Percentiles rank a stretch among this genome's conserved stretches.
Conservation (phyloP, 805 yeast genomes). For the Wickerhamiella shivajii region DNA sequence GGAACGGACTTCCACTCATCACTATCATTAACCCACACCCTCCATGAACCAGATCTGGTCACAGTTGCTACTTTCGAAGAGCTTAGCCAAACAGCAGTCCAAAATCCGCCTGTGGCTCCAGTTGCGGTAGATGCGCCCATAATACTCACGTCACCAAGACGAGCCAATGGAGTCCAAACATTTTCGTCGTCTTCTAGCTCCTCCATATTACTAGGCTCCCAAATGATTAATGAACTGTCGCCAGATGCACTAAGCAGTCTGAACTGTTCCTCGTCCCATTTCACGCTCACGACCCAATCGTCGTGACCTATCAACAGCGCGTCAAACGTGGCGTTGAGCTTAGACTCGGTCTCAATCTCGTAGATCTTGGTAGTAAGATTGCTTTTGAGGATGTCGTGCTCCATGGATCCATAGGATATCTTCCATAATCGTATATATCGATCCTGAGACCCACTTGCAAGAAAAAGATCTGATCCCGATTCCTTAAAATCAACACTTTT, state of each 20-base stretch:
- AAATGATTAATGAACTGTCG: slow-evolving; percentile 82
- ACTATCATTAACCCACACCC: slow-evolving; percentile 44
- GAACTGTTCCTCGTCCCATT: slow-evolving; percentile 53
- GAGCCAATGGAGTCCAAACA: slow-evolving; percentile 67
- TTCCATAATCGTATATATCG: slow-evolving; percentile 86
- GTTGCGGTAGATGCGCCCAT: slow-evolving; percentile 98
- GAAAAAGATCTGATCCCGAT: slow-evolving; percentile 36
- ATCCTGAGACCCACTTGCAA: slow-evolving; percentile 91
- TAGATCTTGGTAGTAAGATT: slow-evolving; percentile 60
- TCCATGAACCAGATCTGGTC: slow-evolving; percentile 88
- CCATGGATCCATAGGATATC: slow-evolving; percentile 21
- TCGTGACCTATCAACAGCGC: slow-evolving; percentile 96
- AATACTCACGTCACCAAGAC: slow-evolving; percentile 84
- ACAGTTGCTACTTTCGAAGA: slow-evolving; percentile 44
- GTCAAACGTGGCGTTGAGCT: slow-evolving; percentile 52
- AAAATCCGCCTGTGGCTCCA: slow-evolving; percentile 73
- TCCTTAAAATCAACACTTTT: slow-evolving; percentile 51
- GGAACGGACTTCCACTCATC: slow-evolving; percentile 23
- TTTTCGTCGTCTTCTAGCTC: slow-evolving; percentile 30
- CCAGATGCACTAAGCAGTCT: slow-evolving; percentile 74
- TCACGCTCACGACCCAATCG: slow-evolving; percentile 82
- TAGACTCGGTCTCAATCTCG: slow-evolving; percentile 30
- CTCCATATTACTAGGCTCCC: slow-evolving; percentile 77
- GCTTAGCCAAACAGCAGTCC: slow-evolving; percentile 57
- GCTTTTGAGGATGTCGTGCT: slow-evolving; percentile 4